These are phyloP conservation scores for Parastagonospora nodorum DNA, from an alignment of 2,329 filamentous ascomycete genomes.

Conservation along the genomic window DNA sequence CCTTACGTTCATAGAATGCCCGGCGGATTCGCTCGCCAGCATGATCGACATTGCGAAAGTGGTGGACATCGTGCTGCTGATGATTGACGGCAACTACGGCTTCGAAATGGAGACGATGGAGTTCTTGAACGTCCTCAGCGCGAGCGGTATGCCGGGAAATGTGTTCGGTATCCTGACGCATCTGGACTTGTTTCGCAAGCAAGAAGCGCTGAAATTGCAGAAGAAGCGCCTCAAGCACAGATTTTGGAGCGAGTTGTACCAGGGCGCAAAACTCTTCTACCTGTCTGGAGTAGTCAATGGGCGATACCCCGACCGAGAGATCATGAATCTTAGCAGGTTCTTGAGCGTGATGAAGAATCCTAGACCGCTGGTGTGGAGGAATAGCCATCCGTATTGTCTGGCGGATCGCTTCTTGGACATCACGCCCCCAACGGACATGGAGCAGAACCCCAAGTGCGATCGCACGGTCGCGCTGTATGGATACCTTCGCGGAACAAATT, in stretches of 20 bases:
- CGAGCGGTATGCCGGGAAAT: conserved; percentile 97
- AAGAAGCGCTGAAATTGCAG: conserved; percentile 85
- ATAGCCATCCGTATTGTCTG: conserved; percentile 91
- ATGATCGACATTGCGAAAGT: conserved; percentile 99
- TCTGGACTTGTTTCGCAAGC: conserved; percentile 92
- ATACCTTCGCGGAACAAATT: conserved; percentile 93
- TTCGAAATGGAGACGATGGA: conserved; percentile 99
- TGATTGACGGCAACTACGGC: conserved; percentile 98
- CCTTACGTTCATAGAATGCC: conserved; percentile 94
- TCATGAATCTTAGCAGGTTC: conserved; percentile 94
- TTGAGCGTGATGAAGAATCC: conserved; percentile 99
- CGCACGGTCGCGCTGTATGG: conserved; percentile 89
- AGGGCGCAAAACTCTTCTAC: conserved; percentile 96
- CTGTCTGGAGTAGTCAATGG: conserved; percentile 96
- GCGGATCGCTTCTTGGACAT: conserved; percentile 95
- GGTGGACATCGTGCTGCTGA: conserved; percentile 92
- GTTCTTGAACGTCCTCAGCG: conserved; percentile 90
- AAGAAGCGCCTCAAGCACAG: conserved; percentile 97
- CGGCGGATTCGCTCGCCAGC: conserved; percentile 87
- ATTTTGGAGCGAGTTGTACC: conserved; percentile 96
- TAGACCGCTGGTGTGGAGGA: conserved; percentile 92
- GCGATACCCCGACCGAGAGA: conserved; percentile 92
- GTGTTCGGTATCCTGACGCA: conserved; percentile 97
- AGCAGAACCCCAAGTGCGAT: conserved; percentile 87
- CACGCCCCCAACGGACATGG: conserved; percentile 88